Conservation (phyloP, 2,329 filamentous ascomycete genomes). For the Bipolaris zeicola region DNA sequence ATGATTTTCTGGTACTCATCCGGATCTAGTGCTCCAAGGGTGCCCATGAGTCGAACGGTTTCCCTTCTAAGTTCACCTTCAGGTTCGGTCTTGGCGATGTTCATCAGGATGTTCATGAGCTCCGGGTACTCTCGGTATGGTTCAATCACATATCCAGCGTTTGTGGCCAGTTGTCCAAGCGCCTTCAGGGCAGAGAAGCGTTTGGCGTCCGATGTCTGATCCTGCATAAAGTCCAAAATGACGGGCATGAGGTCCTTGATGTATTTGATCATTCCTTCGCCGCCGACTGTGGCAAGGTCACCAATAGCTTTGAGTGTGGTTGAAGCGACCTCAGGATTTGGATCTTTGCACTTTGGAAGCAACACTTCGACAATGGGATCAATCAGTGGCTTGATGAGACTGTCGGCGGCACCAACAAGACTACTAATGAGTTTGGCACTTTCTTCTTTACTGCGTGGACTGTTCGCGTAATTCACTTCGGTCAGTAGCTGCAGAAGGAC, state of each 20-base stretch:
- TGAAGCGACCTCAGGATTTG: constrained; percentile 84
- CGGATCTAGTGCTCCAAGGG: constrained; percentile 90
- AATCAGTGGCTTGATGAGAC: constrained; percentile 93
- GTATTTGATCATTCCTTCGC: constrained; percentile 90
- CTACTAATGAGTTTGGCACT: constrained; percentile 92
- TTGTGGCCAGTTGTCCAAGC: constrained; percentile 89
- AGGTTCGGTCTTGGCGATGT: constrained; percentile 91
- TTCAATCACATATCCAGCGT: constrained; percentile 95
- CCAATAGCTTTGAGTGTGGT: constrained; percentile 96
- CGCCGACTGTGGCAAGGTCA: constrained; percentile 90
- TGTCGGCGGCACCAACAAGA: constrained; percentile 89
- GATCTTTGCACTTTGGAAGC: constrained; percentile 87
- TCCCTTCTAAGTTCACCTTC: constrained; percentile 85
- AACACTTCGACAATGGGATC: constrained; percentile 94
- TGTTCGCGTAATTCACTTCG: constrained; percentile 94
- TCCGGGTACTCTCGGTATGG: constrained; percentile 96
- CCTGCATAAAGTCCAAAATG: constrained; percentile 90
- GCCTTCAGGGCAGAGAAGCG: constrained; percentile 90
- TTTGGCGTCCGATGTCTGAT: constrained; percentile 88
- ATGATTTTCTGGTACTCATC: constrained; percentile 96
- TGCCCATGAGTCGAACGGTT: constrained; percentile 95
- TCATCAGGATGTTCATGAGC: constrained; percentile 87
- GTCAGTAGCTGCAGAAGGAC: constrained; percentile 95
- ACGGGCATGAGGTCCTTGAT: constrained; percentile 93
- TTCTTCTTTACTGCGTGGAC: constrained; percentile 92